Conservation (phyloP, 2,329 filamentous ascomycete species). For the Alternaria sp. region DNA sequence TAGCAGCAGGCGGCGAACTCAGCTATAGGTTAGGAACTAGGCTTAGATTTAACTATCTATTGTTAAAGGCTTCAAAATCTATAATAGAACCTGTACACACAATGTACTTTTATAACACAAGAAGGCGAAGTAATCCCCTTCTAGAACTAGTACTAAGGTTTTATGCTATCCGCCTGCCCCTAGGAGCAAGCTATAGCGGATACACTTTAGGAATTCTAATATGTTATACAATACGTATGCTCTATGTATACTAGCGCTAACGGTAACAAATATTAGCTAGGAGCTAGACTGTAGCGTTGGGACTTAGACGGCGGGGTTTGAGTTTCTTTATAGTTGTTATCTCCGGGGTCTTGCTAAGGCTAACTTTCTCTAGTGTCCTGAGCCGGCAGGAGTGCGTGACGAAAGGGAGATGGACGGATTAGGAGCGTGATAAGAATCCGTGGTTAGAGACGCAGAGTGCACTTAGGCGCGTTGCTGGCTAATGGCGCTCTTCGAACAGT, state of each 20-base stretch:
- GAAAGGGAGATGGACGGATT: background rate
- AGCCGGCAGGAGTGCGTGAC: background rate
- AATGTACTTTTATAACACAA: no score
- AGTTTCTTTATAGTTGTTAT: background rate
- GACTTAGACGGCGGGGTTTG: background rate
- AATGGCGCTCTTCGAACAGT: background rate
- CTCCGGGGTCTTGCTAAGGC: background rate
- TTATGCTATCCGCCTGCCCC: background rate
- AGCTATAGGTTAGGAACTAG: background rate
- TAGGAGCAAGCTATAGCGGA: background rate
- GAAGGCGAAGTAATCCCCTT: background rate
- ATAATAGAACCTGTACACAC: background rate
- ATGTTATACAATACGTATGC: background rate
- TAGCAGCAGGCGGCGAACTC: no score
- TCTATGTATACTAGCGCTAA: constrained; percentile 10
- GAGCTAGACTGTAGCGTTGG: no score
- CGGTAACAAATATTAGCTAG: background rate
- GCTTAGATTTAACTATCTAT: background rate
- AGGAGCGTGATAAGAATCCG: background rate
- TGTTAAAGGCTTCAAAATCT: background rate
- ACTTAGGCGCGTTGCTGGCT: background rate
- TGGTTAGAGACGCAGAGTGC: background rate
- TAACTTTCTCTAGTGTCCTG: constrained; percentile 1
- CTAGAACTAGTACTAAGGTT: background rate
- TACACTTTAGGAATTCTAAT: background rate